Percentiles rank a stretch among this genome's conserved stretches.
phyloP scores from a whole-genome alignment of 75 land plant genomes.

The Pinus taeda region DNA sequence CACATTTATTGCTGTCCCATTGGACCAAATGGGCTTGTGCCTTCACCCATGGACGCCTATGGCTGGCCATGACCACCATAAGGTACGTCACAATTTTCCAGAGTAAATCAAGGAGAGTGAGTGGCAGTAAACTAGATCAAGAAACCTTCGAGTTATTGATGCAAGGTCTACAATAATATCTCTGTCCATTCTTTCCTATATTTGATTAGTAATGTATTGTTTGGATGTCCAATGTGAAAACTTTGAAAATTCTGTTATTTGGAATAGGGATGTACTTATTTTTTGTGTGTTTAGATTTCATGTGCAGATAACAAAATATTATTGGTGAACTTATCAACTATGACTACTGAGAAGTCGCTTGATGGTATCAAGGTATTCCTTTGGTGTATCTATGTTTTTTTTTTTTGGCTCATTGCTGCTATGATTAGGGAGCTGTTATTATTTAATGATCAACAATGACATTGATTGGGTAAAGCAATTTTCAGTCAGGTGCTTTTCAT shows the following conservation, averaged over 20 bases:
- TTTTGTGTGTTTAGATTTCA: conserved; percentile 49
- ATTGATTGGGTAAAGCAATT: not conserved
- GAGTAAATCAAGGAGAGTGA: not conserved
- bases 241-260: not conserved
- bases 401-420: not conserved
- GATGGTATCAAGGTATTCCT: conserved; percentile 83
- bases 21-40: too few relatives aligned
- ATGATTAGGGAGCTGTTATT: not conserved
- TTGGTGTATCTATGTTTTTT: not conserved
- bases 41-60: too few relatives aligned
- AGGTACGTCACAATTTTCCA: not conserved
- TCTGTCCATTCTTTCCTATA: not conserved
- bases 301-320: conserved; percentile 87
- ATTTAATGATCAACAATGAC: not conserved
- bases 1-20: too few relatives aligned
- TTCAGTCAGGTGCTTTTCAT: not conserved
- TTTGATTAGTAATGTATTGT: not conserved
- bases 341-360: conserved; percentile 57
- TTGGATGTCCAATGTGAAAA: not conserved
- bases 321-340: conserved; percentile 68
- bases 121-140: not conserved
- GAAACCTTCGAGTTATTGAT: not conserved
- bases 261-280: not conserved
- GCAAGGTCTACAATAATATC: not conserved
- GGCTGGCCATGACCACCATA: too few relatives aligned